These are phyloP conservation scores for Nothophytophthora sp. DNA, from an alignment of 352 stramenopile genomes.

Conservation along the genomic window DNA sequence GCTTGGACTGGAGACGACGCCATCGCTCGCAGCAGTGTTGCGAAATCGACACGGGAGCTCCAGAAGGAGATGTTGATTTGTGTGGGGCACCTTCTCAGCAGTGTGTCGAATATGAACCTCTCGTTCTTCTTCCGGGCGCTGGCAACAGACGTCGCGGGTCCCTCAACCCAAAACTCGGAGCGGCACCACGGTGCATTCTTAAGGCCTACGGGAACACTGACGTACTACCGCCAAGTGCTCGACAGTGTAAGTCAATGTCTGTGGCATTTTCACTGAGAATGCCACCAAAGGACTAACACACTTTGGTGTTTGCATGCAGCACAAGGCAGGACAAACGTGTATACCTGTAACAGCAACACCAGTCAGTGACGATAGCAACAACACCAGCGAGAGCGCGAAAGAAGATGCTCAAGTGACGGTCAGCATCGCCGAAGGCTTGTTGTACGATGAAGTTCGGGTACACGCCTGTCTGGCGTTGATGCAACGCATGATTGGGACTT, in stretches of 20 bases:
- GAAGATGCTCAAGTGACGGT: neutral
- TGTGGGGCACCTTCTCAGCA: conserved; percentile 60
- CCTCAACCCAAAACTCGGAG: neutral
- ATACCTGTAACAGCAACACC: too few relatives aligned
- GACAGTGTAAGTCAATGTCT: conserved; percentile 27
- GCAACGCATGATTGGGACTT: conserved; percentile 57
- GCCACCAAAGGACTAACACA: too few relatives aligned
- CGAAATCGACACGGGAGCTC: conserved; percentile 27
- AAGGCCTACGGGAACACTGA: conserved; percentile 41
- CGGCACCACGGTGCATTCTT: conserved; percentile 8
- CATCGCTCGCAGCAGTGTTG: too few relatives aligned
- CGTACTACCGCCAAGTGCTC: conserved; percentile 52
- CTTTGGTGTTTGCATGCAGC: too few relatives aligned
- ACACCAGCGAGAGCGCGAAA: neutral
- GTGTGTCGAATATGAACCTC: conserved; percentile 46
- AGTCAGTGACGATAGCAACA: neutral
- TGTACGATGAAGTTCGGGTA: conserved; percentile 55
- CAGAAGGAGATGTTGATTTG: conserved; percentile 69
- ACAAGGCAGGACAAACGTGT: too few relatives aligned
- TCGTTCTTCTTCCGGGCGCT: conserved; percentile 43
- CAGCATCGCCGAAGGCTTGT: neutral
- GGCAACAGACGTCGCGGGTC: too few relatives aligned
- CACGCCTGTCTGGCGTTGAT: conserved; percentile 58
- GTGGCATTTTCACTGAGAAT: too few relatives aligned
- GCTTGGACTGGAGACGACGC: too few relatives aligned